Evolutionary conservation across 352 stramenopile genomes (phyloP).

Genomic region (Phytophthora pluvialis): DNA sequence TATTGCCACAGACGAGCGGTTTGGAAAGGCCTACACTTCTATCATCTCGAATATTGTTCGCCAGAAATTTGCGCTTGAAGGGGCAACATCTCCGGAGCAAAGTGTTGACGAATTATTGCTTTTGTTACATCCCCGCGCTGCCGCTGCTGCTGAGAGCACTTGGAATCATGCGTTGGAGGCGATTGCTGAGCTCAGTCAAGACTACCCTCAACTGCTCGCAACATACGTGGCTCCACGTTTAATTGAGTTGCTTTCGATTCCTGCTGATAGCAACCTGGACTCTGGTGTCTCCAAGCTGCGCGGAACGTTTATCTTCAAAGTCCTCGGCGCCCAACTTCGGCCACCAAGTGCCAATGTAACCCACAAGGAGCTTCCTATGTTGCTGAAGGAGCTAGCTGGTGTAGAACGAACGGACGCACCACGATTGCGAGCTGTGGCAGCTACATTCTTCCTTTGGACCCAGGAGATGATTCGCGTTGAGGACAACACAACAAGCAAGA

Average conservation of each 20-base stretch:
- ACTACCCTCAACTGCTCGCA: constrained; percentile 21
- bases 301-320: constrained; percentile 29
- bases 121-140: constrained; percentile 42
- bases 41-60: constrained; percentile 35
- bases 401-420: constrained; percentile 19
- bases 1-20: constrained; percentile 28
- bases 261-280: constrained; percentile 8
- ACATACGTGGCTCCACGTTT: constrained; percentile 26
- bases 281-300: constrained; percentile 2
- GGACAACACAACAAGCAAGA: constrained; percentile 7
- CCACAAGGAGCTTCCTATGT: constrained; percentile 22
- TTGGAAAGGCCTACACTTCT: constrained; percentile 31
- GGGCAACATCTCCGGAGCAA: background rate
- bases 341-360: constrained; percentile 20
- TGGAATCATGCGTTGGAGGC: constrained; percentile 31
- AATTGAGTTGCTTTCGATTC: constrained; percentile 36
- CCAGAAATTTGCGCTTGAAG: constrained; percentile 15
- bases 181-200: constrained; percentile 29
- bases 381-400: constrained; percentile 31
- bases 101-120: constrained; percentile 32
- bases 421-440: constrained; percentile 33
- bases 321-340: constrained; percentile 31
- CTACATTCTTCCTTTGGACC: constrained; percentile 44
- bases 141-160: constrained; percentile 19
- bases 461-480: constrained; percentile 11